Percentiles rank a stretch among this genome's conserved stretches.
Conservation (phyloP, 768 basidiomycete species). For the Stropharia rugosoannulata region DNA sequence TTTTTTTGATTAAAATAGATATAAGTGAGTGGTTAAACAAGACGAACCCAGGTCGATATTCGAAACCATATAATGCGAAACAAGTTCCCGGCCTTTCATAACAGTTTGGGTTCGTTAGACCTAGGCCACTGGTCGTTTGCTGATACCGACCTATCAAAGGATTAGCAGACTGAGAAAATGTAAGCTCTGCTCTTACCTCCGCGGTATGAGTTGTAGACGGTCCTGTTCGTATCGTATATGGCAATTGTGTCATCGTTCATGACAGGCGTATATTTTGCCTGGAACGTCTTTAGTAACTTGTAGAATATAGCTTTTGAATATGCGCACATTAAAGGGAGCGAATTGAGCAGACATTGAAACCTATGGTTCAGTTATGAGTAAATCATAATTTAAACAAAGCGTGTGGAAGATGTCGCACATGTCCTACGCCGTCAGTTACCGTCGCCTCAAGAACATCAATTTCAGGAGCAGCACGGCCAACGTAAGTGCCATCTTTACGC, state of each 20-base stretch:
- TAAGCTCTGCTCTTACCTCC: slow-evolving; percentile 43
- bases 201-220: slow-evolving; percentile 51
- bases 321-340: slow-evolving; percentile 58
- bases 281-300: slow-evolving; percentile 17
- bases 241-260: slow-evolving; percentile 36
- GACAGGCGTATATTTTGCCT: slow-evolving; percentile 55
- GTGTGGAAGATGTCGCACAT: slow-evolving; percentile 19
- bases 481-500: slow-evolving; percentile 47
- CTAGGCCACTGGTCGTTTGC: slow-evolving; percentile 69
- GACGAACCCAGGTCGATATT: slow-evolving; percentile 47
- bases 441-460: slow-evolving; percentile 67
- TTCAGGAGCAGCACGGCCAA: slow-evolving; percentile 62
- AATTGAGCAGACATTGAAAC: slow-evolving; percentile 53
- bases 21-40: background rate
- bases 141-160: slow-evolving; percentile 50
- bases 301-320: background rate
- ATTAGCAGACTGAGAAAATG: slow-evolving; percentile 7
- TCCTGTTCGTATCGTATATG: slow-evolving; percentile 46
- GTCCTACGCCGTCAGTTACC: slow-evolving; percentile 26
- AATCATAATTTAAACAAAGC: background rate
- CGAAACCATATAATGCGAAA: slow-evolving; percentile 41
- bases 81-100: slow-evolving; percentile 44
- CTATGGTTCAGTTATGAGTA: slow-evolving; percentile 18
- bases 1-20: slow-evolving; percentile 10
- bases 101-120: slow-evolving; percentile 59